Base-by-base conservation (phyloP, 257 asterid species). In the Gardenia jasminoides region DNA sequence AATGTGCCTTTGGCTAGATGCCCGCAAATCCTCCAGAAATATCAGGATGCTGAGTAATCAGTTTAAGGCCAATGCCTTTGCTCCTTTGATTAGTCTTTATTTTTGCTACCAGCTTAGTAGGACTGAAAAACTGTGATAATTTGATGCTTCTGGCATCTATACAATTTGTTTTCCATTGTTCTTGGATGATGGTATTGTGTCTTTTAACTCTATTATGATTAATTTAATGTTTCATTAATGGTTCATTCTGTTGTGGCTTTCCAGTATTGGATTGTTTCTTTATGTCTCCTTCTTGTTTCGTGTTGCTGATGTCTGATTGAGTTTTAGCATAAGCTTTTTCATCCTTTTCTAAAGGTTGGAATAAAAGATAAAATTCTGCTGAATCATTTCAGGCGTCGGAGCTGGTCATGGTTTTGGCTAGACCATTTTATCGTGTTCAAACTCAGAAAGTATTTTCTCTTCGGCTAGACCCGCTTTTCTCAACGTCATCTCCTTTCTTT, bases 21-120 rank as follows among this genome's bases (percentile, higher is more conserved):
- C 90, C 62, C 88, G 17, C 83, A 89, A 84, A 72, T 94, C 84
- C 94, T 93, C 64, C 81, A 84, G 86, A 84, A 85, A 81, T 94
- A 94, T 88, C 84, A 87, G 76, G 93, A 87, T 44, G 73, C 85
- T 1, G 96, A 89, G 74, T 89, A 79, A 6, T 79, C 70, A 12
- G 50, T 61, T 76, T 83, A 62, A 75, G 22, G 56, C 15, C 16
- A 46, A 0, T 52, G 52, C 4, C 46, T n/a, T 39, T 56, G 13
- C 69, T 11, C 46, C 24, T 16, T 33, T 67, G 15, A 4, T 6
- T 48, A 36, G 48, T 64, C 30, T 36, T 72, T 10, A 9, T 20
- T 15, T 6, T 43, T 24, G n/a, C 44, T n/a, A 48, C 33, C 62
- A 15, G 67, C 66, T 69, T 61, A 36, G 30, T 79, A 79, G 78